phyloP scores from a whole-genome alignment of 2,329 filamentous ascomycete species.

The Ceratocystiopsis minuta region DNA sequence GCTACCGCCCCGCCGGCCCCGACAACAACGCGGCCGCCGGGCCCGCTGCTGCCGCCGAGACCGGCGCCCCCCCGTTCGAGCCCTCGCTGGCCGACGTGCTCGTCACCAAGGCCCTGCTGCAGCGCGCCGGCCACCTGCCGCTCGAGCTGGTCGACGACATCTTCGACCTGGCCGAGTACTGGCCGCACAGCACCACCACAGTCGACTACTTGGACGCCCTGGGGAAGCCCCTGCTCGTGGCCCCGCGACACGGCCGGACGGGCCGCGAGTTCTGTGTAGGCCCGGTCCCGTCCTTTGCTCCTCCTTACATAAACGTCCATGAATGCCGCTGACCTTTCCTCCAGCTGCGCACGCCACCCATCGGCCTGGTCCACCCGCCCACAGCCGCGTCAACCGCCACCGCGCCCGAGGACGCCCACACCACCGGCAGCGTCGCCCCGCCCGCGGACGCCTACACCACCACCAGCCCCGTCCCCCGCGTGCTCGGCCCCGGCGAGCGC shows the following conservation, averaged over 20 bases:
- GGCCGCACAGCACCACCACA: slow-evolving; percentile 29
- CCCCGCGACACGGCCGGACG: not conserved
- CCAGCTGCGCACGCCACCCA: slow-evolving; percentile 22
- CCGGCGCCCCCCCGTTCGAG: slow-evolving; percentile 4
- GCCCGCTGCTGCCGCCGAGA: no score
- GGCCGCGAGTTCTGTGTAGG: not conserved
- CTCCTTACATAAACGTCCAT: no score
- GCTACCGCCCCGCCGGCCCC: no score
- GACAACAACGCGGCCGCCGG: no score
- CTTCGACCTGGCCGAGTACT: slow-evolving; percentile 44
- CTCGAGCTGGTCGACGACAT: slow-evolving; percentile 36
- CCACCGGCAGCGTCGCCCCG: not conserved
- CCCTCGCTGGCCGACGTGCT: slow-evolving; percentile 31
- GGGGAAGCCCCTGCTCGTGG: no score
- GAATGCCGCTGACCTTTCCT: no score
- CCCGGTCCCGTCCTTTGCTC: no score
- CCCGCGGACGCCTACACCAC: not conserved
- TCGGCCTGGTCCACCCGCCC: slow-evolving; percentile 13
- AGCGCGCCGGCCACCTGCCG: slow-evolving; percentile 26
- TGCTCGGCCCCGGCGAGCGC: not conserved
- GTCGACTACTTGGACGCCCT: slow-evolving; percentile 10
- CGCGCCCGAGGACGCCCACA: not conserved
- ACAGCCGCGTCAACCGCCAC: no score
- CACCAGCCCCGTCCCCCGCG: not conserved
- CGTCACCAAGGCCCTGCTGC: slow-evolving; percentile 29